Evolutionary conservation across 2,329 filamentous ascomycete genomes (phyloP).

Genomic region (Metarhizium humberi): DNA sequence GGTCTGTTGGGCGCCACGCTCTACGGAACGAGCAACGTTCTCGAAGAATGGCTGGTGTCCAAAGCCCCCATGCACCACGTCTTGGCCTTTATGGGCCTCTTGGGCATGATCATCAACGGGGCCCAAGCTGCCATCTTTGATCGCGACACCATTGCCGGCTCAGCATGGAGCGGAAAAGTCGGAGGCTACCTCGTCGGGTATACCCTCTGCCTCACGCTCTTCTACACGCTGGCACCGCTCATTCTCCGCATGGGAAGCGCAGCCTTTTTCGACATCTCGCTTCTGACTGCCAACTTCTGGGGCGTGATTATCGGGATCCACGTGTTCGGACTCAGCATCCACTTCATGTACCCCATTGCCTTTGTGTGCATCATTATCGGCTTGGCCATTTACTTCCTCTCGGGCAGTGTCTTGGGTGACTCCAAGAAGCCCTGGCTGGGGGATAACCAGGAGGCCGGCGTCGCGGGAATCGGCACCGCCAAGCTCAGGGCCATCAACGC

Average conservation of each 20-base stretch:
- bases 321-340: conserved; percentile 71
- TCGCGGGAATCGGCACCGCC: conserved; percentile 75
- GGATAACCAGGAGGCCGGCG: conserved; percentile 70
- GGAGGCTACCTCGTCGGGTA: conserved; percentile 84
- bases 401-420: conserved; percentile 74
- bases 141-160: conserved; percentile 31
- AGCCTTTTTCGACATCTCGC: conserved; percentile 92
- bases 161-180: conserved; percentile 28
- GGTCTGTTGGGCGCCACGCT: conserved; percentile 80
- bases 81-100: conserved; percentile 80
- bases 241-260: conserved; percentile 84
- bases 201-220: conserved; percentile 71
- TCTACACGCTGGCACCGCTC: conserved; percentile 81
- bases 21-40: conserved; percentile 85
- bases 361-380: conserved; percentile 89
- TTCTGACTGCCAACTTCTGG: conserved; percentile 96
- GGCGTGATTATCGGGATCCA: conserved; percentile 84
- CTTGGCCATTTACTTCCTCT: conserved; percentile 78
- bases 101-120: conserved; percentile 85
- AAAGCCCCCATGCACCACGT: conserved; percentile 87
- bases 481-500: conserved; percentile 62
- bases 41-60: conserved; percentile 89
- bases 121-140: conserved; percentile 89
- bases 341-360: conserved; percentile 91
- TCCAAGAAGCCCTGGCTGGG: conserved; percentile 94